Base-by-base conservation (phyloP, 1,284 basidiomycete species). In the Rhodofomes roseus region DNA sequence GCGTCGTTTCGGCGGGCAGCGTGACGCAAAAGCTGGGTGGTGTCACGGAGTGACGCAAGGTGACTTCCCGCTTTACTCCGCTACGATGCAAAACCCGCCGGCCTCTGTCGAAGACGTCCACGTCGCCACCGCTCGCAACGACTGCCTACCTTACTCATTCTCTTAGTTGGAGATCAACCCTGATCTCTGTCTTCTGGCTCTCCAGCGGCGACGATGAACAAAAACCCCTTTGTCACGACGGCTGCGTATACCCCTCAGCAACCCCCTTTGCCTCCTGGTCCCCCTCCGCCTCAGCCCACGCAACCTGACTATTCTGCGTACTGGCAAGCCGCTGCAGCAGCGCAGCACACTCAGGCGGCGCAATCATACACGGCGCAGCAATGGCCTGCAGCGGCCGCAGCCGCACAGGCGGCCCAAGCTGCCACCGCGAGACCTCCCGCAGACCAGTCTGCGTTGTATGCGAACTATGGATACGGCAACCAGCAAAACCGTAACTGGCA, bases 401-500 rank as follows among this genome's bases (percentile, higher is more conserved):
- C 81, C 46, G 79, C 83, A 3, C 86, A 84, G 65, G 74, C 82
- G 34, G 77, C 84, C 25, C 72, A 74, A 52, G 64, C 73, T 16
- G 68, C 74, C 14, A 65, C 73, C 37, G 76, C 82, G 56, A 78
- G 87, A 56, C 87, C 87, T 43, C 77, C 87, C 46, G 78, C 85
- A 22, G 84, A 90, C 65, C 89, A 92, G 68, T 87, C 85, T 68
- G 86, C 89, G 27, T 69, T 93, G 37, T 93, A 92, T 66, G 90
- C 90, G 1, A 93, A 93, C 70, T 93, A 93, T 68, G 90, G 90
- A 29, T 93, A 93, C 69, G 89, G 90, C 2, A 61, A 65, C 20
- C 86, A 86, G 54, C 71, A 78, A 65, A 77, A 74, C 58, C 71
- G 77, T 58, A 78, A 81, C 64, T 87, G 85, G 84, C 87, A 87